Evolutionary conservation across 805 yeast genomes (phyloP).

Genomic region (Saturnispora zaruensis): DNA sequence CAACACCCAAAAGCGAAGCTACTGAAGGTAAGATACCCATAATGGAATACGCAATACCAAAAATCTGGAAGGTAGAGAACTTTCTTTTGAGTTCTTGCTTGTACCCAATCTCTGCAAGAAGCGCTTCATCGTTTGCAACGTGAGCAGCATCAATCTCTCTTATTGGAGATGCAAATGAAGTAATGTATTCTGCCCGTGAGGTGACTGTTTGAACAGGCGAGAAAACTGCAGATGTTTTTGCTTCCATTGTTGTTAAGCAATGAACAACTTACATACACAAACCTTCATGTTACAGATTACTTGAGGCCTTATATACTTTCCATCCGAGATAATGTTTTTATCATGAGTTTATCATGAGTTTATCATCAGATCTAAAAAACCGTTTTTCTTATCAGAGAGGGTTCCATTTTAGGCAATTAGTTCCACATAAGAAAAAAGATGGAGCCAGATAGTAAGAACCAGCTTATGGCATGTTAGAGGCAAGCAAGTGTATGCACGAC

Average conservation of each 20-base stretch:
- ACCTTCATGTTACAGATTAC: neutral
- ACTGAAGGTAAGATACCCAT: conserved; percentile 57
- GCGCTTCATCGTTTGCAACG: conserved; percentile 25
- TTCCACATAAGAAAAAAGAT: neutral
- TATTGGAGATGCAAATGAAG: conserved; percentile 17
- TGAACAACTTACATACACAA: neutral
- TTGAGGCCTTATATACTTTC: neutral
- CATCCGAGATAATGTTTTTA: neutral
- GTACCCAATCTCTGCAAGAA: conserved; percentile 49
- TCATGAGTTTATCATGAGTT: neutral
- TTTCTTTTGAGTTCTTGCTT: conserved; percentile 55
- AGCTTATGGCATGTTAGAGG: no score
- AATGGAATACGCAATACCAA: conserved; percentile 56
- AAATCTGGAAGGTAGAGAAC: conserved; percentile 48
- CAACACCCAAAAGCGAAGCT: conserved; percentile 45
- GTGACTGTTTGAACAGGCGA: conserved; percentile 10
- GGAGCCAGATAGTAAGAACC: neutral
- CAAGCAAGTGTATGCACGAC: no score
- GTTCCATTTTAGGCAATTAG: neutral
- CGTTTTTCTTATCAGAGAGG: neutral
- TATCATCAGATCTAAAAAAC: neutral
- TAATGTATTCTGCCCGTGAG: conserved; percentile 15
- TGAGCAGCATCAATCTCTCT: conserved; percentile 26
- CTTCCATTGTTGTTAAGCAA: neutral
- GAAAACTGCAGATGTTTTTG: conserved; percentile 3